Percentiles rank a stretch among this genome's conserved stretches.
Conservation (phyloP, 352 stramenopile species). For the Pythium chondricola region DNA sequence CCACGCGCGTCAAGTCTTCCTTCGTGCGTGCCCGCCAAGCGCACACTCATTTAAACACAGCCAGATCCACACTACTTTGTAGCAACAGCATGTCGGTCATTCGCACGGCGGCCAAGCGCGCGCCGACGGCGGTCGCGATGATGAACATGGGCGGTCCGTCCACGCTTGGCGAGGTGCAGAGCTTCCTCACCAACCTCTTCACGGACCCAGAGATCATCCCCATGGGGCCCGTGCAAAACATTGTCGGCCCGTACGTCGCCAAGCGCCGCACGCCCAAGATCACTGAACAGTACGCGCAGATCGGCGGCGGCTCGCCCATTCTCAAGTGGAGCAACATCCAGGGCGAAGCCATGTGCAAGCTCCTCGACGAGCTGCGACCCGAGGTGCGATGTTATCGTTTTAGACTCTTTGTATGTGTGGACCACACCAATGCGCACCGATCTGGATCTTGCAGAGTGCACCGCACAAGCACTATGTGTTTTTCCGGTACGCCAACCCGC, state of each 20-base stretch:
- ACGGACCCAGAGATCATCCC: constrained; percentile 98
- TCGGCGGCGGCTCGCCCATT: constrained; percentile 97
- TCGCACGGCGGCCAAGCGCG: constrained; percentile 30
- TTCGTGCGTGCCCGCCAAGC: not conserved
- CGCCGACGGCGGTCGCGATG: constrained; percentile 79
- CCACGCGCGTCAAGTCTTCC: too few relatives aligned
- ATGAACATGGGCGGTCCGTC: constrained; percentile 98
- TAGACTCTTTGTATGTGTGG: not conserved
- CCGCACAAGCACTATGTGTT: constrained; percentile 96
- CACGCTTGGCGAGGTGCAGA: constrained; percentile 91
- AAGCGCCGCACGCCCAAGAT: constrained; percentile 93
- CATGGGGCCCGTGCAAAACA: constrained; percentile 86
- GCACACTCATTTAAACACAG: not conserved
- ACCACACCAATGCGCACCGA: constrained; percentile 50
- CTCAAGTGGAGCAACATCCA: constrained; percentile 95
- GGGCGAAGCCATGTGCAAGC: constrained; percentile 86
- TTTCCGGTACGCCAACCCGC: constrained; percentile 98
- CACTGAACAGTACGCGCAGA: constrained; percentile 93
- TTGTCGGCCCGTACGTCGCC: constrained; percentile 72
- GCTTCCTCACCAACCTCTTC: constrained; percentile 99
- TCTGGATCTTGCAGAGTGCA: constrained; percentile 51
- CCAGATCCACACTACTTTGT: not conserved
- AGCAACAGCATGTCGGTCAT: constrained; percentile 24
- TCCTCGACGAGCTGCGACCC: constrained; percentile 85
- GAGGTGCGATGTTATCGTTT: constrained; percentile 31